Evolutionary conservation across 2,329 filamentous ascomycete species (phyloP).

Genomic region (Leptographium lundbergii): DNA sequence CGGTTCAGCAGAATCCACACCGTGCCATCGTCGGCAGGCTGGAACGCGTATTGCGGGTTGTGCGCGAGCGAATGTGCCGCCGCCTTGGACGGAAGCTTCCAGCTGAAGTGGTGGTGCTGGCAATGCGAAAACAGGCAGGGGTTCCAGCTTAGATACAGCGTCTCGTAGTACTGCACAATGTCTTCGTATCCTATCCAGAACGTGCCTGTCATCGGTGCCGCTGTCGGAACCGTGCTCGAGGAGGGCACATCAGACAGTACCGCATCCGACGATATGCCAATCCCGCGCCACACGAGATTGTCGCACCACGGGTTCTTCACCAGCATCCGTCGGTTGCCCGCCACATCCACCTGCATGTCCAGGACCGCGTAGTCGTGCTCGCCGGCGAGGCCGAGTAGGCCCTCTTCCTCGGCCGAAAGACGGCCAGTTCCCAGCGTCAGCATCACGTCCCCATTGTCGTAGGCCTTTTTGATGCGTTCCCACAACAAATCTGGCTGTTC

Average conservation of each 20-base stretch:
- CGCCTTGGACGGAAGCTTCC: conserved; percentile 45
- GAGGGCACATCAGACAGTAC: conserved; percentile 4
- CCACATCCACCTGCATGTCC: conserved; percentile 50
- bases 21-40: conserved; percentile 41
- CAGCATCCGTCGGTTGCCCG: conserved; percentile 54
- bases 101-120: conserved; percentile 82
- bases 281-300: conserved; percentile 59
- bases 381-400: conserved; percentile 67
- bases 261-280: conserved; percentile 18
- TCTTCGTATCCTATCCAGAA: conserved; percentile 91
- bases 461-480: conserved; percentile 62
- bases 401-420: conserved; percentile 64
- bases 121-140: conserved; percentile 68
- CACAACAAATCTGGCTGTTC: conserved; percentile 65
- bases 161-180: conserved; percentile 84
- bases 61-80: conserved; percentile 44
- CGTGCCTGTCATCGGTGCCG: conserved; percentile 46
- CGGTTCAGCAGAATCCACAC: conserved; percentile 80
- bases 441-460: conserved; percentile 67
- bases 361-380: conserved; percentile 93
- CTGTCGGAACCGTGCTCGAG: conserved; percentile 1
- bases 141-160: conserved; percentile 96
- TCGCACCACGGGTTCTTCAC: conserved; percentile 96
- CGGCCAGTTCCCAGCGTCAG: conserved; percentile 84
- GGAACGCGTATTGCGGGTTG: conserved; percentile 61